phyloP scores from a whole-genome alignment of 495 filamentous ascomycete species.

The Aspergillus nanangensis region DNA sequence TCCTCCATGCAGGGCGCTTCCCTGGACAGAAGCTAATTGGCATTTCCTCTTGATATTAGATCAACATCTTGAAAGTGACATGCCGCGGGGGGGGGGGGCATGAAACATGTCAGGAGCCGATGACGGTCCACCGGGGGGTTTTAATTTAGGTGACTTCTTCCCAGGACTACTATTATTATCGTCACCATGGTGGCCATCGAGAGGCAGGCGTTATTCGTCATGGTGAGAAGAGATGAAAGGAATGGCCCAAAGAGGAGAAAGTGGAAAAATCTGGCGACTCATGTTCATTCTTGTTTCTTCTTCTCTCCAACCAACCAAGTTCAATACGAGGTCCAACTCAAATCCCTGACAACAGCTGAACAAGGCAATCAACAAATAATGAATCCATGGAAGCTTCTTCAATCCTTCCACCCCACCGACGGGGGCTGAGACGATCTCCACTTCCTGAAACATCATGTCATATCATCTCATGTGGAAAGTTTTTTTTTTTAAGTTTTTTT shows the following conservation, averaged over 20 bases:
- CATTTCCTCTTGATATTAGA: background rate
- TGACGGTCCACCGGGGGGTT: background rate
- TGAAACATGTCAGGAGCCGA: background rate
- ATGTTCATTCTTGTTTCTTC: no score
- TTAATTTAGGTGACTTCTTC: background rate
- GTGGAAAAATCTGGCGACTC: no score
- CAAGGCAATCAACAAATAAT: no score
- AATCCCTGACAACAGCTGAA: no score
- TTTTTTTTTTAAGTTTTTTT: background rate
- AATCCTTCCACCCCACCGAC: constrained; percentile 20
- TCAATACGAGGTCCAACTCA: background rate
- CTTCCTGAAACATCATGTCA: constrained; percentile 12
- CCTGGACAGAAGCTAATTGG: no score
- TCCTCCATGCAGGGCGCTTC: background rate
- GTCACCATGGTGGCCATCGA: no score
- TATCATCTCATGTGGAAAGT: background rate
- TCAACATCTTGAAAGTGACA: no score
- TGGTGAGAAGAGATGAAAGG: no score
- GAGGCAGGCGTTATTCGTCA: no score
- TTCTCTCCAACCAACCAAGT: background rate
- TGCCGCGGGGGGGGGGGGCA: background rate
- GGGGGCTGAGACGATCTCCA: constrained; percentile 13
- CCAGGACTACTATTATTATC: no score
- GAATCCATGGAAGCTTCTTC: constrained; percentile 20
- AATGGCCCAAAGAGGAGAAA: no score